These are phyloP conservation scores for Candida sp. DNA, from an alignment of 1,139 yeast species.

Conservation along the genomic window DNA sequence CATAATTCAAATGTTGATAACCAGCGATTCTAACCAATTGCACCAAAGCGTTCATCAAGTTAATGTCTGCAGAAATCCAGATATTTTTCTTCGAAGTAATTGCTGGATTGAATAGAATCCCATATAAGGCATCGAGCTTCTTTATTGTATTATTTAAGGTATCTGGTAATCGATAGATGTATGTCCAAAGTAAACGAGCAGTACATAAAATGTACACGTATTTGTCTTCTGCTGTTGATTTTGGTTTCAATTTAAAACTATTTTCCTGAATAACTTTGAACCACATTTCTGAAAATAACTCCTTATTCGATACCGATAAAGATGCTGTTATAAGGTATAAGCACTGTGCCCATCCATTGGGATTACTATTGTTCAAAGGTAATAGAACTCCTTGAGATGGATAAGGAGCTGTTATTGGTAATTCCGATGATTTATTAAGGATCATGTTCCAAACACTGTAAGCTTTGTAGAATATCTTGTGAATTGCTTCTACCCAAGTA, in stretches of 20 bases:
- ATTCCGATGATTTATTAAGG: slow-evolving; percentile 8
- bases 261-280: slow-evolving; percentile 57
- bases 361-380: slow-evolving; percentile 1
- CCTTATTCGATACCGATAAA: slow-evolving; percentile 78
- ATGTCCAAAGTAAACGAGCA: slow-evolving; percentile 85
- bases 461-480: slow-evolving; percentile 54
- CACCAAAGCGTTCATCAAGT: slow-evolving; percentile 61
- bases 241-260: slow-evolving; percentile 32
- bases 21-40: slow-evolving; percentile 77
- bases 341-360: slow-evolving; percentile 69
- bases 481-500: slow-evolving; percentile 84
- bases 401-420: slow-evolving; percentile 5
- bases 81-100: slow-evolving; percentile 58
- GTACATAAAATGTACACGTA: slow-evolving; percentile 61
- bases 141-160: slow-evolving; percentile 84
- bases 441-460: slow-evolving; percentile 29
- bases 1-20: slow-evolving; percentile 71
- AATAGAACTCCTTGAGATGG: slow-evolving; percentile 2
- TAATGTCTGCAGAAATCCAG: slow-evolving; percentile 64
- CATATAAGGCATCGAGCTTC: slow-evolving; percentile 46
- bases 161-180: slow-evolving; percentile 80
- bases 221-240: slow-evolving; percentile 53
- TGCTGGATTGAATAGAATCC: slow-evolving; percentile 43
- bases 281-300: slow-evolving; percentile 78
- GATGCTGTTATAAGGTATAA: slow-evolving; percentile 70